A percentile compares a stretch with the other conserved stretches of the same genome.
Conservation (phyloP, 176 grass and related monocot species). For the Oryza glumipatula region DNA sequence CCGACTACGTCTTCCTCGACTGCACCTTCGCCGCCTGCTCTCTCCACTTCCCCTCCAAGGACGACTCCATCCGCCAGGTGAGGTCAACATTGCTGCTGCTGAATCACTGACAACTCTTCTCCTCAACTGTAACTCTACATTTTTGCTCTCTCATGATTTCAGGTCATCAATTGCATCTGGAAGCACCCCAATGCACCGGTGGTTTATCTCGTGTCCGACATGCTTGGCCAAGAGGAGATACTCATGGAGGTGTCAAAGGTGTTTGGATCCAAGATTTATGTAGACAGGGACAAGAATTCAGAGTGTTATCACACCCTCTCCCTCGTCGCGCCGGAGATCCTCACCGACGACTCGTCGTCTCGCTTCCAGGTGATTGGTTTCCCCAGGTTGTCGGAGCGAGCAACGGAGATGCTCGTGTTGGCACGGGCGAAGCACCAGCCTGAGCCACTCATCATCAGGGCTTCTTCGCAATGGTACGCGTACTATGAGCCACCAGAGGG, state of each 20-base stretch:
- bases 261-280: conserved; percentile 62
- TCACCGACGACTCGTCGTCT: conserved; percentile 40
- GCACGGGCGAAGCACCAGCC: not conserved
- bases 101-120: no score
- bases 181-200: conserved; percentile 51
- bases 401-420: conserved; percentile 38
- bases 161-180: conserved; percentile 83
- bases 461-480: no score
- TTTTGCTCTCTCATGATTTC: not conserved
- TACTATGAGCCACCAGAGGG: no score
- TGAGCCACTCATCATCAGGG: no score
- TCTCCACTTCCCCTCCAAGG: conserved; percentile 60
- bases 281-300: conserved; percentile 45
- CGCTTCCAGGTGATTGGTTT: conserved; percentile 73
- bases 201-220: conserved; percentile 69
- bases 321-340: conserved; percentile 62
- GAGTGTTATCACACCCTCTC: conserved; percentile 53
- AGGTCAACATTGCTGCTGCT: conserved; percentile 2
- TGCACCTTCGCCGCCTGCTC: conserved; percentile 71
- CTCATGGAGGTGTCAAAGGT: conserved; percentile 59
- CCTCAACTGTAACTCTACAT: no score
- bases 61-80: conserved; percentile 62
- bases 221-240: conserved; percentile 83
- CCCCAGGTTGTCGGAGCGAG: conserved; percentile 47
- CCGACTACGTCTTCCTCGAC: conserved; percentile 39